Percentiles rank a stretch among this genome's conserved stretches.
Evolutionary conservation across 1,139 yeast species (phyloP).

Genomic region (Taphrina deformans): DNA sequence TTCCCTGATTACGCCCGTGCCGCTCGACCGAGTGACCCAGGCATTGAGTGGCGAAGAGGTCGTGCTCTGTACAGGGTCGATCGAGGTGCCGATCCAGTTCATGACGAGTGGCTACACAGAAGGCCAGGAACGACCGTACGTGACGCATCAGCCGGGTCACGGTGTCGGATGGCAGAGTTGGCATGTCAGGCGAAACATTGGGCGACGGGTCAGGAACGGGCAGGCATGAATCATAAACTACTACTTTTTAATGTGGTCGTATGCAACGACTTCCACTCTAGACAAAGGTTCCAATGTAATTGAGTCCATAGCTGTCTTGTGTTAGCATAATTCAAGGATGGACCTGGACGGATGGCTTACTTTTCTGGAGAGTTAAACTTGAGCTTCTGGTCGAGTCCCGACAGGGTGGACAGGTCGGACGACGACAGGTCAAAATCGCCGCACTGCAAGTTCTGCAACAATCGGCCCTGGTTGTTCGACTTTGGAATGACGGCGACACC

Average conservation of each 20-base stretch:
- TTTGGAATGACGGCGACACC: constrained; percentile 71
- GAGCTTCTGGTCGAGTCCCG: constrained; percentile 60
- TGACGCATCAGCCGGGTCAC: constrained; percentile 23
- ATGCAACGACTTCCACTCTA: neutral
- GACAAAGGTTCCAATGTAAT: constrained; percentile 8
- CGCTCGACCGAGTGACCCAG: neutral
- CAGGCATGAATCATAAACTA: neutral
- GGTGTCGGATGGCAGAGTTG: constrained; percentile 34
- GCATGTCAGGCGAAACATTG: constrained; percentile 30
- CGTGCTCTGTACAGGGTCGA: constrained; percentile 30
- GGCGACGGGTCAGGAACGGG: constrained; percentile 12
- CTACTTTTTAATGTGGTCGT: neutral
- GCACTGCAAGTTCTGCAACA: constrained; percentile 55
- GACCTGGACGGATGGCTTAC: neutral
- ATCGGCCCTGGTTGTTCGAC: constrained; percentile 62
- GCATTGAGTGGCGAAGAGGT: neutral
- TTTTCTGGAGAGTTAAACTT: constrained; percentile 59
- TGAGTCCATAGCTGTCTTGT: neutral
- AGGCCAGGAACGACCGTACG: constrained; percentile 18
- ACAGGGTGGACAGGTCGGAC: constrained; percentile 55
- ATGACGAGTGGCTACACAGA: constrained; percentile 12
- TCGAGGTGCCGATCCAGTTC: constrained; percentile 31
- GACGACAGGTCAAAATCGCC: constrained; percentile 58
- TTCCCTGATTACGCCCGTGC: constrained; percentile 33
- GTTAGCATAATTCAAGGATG: neutral